Base-by-base conservation (phyloP, 148 eudicot species). In the Rhododendron williamsianum region DNA sequence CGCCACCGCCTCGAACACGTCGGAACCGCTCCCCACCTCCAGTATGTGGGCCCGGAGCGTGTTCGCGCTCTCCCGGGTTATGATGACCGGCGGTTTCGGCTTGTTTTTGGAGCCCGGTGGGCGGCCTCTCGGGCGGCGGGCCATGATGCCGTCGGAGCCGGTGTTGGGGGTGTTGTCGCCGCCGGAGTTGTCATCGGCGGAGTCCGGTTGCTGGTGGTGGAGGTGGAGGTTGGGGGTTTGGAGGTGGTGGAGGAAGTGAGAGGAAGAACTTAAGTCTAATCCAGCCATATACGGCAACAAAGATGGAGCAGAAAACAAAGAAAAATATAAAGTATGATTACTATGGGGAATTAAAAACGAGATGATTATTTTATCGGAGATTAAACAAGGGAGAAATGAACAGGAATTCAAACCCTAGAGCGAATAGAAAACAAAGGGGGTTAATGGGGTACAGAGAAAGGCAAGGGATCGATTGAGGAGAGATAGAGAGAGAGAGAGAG, bases 41-140 rank as follows among this genome's bases (percentile, higher is more conserved):
- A 91, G 65, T 8, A 91, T 91, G 69, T 91, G 93, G 11, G 93
- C 93, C 67, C 93, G 89, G 36, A 91, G 93, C 3, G 93, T 90
- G 89, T 91, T 91, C 0, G 93, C 92, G 78, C 93, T 90, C 25
- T 91, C 93, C 6, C 92, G 78, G 43, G 92, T 90, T 19, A 91
- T 91, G 87, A 91, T 91, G 19, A 91, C 90, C 6, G 92, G 93
- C 0, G 93, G 93, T 76, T 91, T 90, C 0, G 91, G 91, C 88
- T 91, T 91, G 89, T 91, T 91, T 72, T 91, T 91, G 11, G 92
- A 91, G 8, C 92, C 92, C 0, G 91, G 85, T 0, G 93, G 93
- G 3, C 93, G 89, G 18, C 93, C 93, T 13, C 92, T 82, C 0
- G 91, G 89, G 33, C 93, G 83, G 8, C 93, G 93, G 10, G 80